Evolutionary conservation across 306 rosid genomes (phyloP), one percentile per base, ranked within the genome.

Genomic region (Arachis hypogaea): DNA sequence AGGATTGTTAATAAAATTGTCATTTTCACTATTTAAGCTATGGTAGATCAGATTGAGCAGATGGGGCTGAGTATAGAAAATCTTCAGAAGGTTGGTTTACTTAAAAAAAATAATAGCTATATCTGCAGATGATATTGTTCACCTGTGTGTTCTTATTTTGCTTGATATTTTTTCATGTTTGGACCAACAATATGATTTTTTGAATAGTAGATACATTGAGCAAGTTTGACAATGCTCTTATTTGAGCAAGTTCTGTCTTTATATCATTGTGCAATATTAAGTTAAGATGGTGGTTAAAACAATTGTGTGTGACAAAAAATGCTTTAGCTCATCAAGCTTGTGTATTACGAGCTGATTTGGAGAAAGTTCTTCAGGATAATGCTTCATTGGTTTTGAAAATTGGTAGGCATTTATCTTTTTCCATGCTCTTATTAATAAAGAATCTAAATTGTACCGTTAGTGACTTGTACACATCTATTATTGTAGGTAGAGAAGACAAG

Each of bases 41-140:
- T 90, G 99, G 78, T 89, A 30, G 97, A 95, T 42, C 97, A 95
- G 83, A 90, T 95, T 81, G 98, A 95, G 84, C 95, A 90, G 77
- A 90, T 92, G 96, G 93, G 96, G 47, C 11, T 86, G 47, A 74
- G 80, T 43, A 50, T 87, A 63, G 99, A 92, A 79, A 77, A 70
- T 54, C 81, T 92, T 57, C 97, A 92, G 66, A 95, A 92, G 98
- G 99, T 95, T 73, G 72, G 75, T 71, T 49, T 22, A 33, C 71
- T 10, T 54, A 4, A 14, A 5, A 5, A 11, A 18, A 60, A 0
- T 63, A 2, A 14, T 29, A 57, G 9, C 9, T 64, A 41, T 18
- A 57, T 9, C 9, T 64, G 33, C 12, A 11, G 22, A 16, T 11
- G 56, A 33, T 36, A 18, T 45, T 43, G 7, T 4, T 51, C 36